Conservation (phyloP, 2,329 filamentous ascomycete species). For the Septoria linicola region DNA sequence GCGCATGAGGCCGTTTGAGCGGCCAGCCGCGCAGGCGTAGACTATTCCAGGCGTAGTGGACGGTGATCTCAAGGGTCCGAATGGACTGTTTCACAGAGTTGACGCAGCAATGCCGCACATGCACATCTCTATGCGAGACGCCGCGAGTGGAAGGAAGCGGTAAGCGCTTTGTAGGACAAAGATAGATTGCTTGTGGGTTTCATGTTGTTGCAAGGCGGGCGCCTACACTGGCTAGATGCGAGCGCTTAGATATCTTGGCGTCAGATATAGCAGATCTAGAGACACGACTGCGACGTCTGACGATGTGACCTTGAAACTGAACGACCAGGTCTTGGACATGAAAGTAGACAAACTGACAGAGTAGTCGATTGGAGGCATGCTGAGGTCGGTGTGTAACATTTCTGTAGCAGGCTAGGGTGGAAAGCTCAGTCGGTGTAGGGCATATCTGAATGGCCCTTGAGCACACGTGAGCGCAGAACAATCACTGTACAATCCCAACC, state of each 20-base stretch:
- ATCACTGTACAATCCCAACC: too few species aligned
- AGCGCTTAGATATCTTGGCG: conserved; percentile 15
- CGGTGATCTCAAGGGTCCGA: conserved; percentile 8
- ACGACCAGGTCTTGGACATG: too few species aligned
- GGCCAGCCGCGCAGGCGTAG: background rate
- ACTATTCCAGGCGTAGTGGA: background rate
- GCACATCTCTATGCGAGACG: conserved; percentile 5
- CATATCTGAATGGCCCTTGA: too few species aligned
- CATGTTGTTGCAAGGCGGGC: conserved; percentile 10
- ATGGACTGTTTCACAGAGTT: conserved; percentile 8
- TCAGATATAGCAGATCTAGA: background rate
- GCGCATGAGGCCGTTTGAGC: conserved; percentile 10
- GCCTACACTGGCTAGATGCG: conserved; percentile 10
- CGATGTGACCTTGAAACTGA: background rate
- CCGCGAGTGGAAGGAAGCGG: conserved; percentile 7
- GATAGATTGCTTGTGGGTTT: conserved; percentile 10
- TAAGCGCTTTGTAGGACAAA: background rate
- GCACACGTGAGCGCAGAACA: too few species aligned
- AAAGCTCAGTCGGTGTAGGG: too few species aligned
- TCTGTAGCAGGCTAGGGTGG: too few species aligned
- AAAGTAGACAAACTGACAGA: too few species aligned
- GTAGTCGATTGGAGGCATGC: background rate
- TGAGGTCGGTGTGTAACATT: too few species aligned
- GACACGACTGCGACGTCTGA: background rate
- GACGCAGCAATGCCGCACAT: conserved; percentile 9